Conservation (phyloP, 331 rosid species). For the Acacia concinna region DNA sequence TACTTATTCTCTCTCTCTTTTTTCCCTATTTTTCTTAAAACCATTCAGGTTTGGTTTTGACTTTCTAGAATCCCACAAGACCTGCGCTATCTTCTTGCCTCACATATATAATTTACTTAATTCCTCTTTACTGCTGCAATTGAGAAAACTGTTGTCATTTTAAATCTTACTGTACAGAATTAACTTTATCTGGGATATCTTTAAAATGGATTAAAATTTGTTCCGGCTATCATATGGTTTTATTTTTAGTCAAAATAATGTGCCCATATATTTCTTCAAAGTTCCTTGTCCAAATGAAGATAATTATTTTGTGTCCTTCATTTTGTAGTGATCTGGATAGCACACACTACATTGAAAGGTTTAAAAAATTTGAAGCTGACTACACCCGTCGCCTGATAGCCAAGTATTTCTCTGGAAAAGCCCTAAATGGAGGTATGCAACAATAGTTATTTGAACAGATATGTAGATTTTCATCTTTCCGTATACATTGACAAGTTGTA, state of each 20-base stretch:
- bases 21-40: neutral
- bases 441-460: constrained; percentile 16
- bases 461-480: constrained; percentile 1
- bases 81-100: neutral
- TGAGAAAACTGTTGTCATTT: constrained; percentile 22
- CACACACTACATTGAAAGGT: constrained; percentile 39
- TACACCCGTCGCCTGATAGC: constrained; percentile 38
- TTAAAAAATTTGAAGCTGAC: constrained; percentile 43
- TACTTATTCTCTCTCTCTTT: neutral
- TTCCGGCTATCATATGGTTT: constrained; percentile 18
- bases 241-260: constrained; percentile 7
- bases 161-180: constrained; percentile 9
- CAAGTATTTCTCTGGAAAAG: constrained; percentile 48
- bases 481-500: neutral
- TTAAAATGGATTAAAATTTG: constrained; percentile 2
- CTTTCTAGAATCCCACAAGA: neutral
- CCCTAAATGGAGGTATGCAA: constrained; percentile 42
- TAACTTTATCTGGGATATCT: constrained; percentile 8
- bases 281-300: neutral
- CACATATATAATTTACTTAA: constrained; percentile 5
- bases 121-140: constrained; percentile 4
- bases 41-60: constrained; percentile 13
- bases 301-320: constrained; percentile 25
- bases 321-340: constrained; percentile 49
- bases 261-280: neutral